phyloP scores from a whole-genome alignment of 441 rosid genomes.

The Geranium incanum region DNA sequence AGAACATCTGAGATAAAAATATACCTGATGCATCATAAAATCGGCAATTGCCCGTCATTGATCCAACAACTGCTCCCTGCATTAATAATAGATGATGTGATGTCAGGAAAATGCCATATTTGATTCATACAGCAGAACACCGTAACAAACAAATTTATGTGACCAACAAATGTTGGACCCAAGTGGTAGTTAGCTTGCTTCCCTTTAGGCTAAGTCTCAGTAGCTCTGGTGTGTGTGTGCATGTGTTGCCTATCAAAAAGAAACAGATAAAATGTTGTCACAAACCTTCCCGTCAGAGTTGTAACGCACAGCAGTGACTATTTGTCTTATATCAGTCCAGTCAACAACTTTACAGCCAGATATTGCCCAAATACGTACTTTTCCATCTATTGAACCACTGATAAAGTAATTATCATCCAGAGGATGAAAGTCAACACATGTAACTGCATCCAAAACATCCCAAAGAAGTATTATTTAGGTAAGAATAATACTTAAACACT shows the following conservation, averaged over 20 bases:
- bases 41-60: constrained; percentile 60
- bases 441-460: constrained; percentile 47
- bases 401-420: constrained; percentile 71
- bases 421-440: constrained; percentile 86
- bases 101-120: background rate
- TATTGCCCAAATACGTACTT: constrained; percentile 85
- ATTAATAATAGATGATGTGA: constrained; percentile 6
- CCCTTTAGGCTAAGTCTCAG: background rate
- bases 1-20: constrained; percentile 1
- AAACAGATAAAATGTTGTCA: constrained; percentile 11
- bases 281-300: constrained; percentile 79
- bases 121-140: background rate
- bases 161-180: background rate
- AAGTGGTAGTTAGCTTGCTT: background rate
- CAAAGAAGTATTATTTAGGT: constrained; percentile 4
- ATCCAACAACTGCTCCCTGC: constrained; percentile 80
- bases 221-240: background rate
- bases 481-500: background rate
- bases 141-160: background rate
- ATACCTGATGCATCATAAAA: constrained; percentile 69
- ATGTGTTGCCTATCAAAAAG: background rate
- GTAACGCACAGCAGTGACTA: constrained; percentile 85
- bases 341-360: constrained; percentile 62
- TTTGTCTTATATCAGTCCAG: constrained; percentile 65
- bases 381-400: constrained; percentile 94